Percentiles rank a stretch among this genome's conserved stretches.
These are phyloP conservation scores for Phytophthora agathidicida DNA, from an alignment of 352 stramenopile species.

Conservation along the genomic window DNA sequence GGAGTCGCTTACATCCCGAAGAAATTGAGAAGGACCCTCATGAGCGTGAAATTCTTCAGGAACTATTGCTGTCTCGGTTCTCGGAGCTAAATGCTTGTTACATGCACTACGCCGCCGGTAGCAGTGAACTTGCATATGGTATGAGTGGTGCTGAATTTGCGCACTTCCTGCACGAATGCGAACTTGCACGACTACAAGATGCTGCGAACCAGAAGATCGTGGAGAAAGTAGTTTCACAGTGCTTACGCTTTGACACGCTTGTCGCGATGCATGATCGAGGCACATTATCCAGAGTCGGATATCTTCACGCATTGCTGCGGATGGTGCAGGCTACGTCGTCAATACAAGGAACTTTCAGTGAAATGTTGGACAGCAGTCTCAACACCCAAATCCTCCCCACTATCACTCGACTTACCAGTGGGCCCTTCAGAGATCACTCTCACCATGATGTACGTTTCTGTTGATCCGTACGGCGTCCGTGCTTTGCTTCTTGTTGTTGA, in stretches of 20 bases:
- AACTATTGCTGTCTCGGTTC: slow-evolving; percentile 65
- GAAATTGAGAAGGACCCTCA: slow-evolving; percentile 40
- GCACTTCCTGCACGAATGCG: slow-evolving; percentile 82
- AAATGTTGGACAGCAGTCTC: slow-evolving; percentile 52
- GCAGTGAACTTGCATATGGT: slow-evolving; percentile 62
- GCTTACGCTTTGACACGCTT: slow-evolving; percentile 43
- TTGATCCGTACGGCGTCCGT: too few species aligned
- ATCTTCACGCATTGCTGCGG: slow-evolving; percentile 68
- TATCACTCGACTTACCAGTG: slow-evolving; percentile 61
- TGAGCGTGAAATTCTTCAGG: slow-evolving; percentile 53
- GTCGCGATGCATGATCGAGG: slow-evolving; percentile 57
- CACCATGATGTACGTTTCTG: slow-evolving; percentile 65
- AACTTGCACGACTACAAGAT: slow-evolving; percentile 45
- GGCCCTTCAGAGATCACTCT: slow-evolving; percentile 75
- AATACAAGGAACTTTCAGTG: slow-evolving; percentile 17
- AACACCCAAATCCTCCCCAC: slow-evolving; percentile 53
- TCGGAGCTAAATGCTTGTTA: slow-evolving; percentile 60
- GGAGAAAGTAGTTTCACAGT: slow-evolving; percentile 31
- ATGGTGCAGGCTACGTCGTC: slow-evolving; percentile 29
- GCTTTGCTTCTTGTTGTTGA: too few species aligned
- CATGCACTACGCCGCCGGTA: slow-evolving; percentile 81
- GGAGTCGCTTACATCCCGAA: slow-evolving; percentile 58
- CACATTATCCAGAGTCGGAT: slow-evolving; percentile 69
- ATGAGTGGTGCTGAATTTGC: slow-evolving; percentile 71
- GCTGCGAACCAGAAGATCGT: slow-evolving; percentile 53